Percentiles rank a stretch among this genome's conserved stretches.
Conservation (phyloP, 805 yeast species). For the Pichia rugopelliculosa region DNA sequence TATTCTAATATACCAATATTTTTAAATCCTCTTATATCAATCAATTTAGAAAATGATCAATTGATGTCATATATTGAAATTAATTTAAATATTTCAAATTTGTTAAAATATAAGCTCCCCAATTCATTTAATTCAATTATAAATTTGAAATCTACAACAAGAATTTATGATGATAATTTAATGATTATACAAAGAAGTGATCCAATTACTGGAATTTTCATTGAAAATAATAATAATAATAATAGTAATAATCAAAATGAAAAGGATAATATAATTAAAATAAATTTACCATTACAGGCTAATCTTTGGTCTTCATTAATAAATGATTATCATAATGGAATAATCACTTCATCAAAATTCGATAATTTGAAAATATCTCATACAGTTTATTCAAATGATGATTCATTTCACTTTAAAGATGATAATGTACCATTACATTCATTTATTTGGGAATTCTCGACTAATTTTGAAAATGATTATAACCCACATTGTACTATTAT, state of each 20-base stretch:
- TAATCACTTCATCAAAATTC: conserved; percentile 17
- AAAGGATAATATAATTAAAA: conserved; percentile 15
- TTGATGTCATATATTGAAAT: conserved; percentile 25
- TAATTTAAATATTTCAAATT: conserved; percentile 17
- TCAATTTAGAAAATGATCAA: conserved; percentile 23
- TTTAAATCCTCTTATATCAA: conserved; percentile 10
- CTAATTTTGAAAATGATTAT: conserved; percentile 13
- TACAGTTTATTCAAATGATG: conserved; percentile 25
- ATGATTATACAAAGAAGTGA: conserved; percentile 22
- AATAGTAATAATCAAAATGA: too few relatives aligned
- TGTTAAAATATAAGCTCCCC: conserved; percentile 4
- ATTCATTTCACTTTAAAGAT: conserved; percentile 14
- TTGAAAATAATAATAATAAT: conserved; percentile 15
- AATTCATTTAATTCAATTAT: conserved; percentile 16
- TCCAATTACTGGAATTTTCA: conserved; percentile 25
- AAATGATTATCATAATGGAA: conserved; percentile 27
- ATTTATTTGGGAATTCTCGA: conserved; percentile 28
- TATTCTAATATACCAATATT: conserved; percentile 23
- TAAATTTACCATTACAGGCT: conserved; percentile 27
- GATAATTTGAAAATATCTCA: conserved; percentile 23
- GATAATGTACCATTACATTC: conserved; percentile 21
- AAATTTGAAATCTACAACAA: conserved; percentile 23
- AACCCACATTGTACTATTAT: conserved; percentile 23
- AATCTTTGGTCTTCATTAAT: conserved; percentile 27
- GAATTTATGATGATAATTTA: conserved; percentile 18